Base-by-base conservation (phyloP, 371 early-diverging fungal species). In the Fennellomyces sp. region DNA sequence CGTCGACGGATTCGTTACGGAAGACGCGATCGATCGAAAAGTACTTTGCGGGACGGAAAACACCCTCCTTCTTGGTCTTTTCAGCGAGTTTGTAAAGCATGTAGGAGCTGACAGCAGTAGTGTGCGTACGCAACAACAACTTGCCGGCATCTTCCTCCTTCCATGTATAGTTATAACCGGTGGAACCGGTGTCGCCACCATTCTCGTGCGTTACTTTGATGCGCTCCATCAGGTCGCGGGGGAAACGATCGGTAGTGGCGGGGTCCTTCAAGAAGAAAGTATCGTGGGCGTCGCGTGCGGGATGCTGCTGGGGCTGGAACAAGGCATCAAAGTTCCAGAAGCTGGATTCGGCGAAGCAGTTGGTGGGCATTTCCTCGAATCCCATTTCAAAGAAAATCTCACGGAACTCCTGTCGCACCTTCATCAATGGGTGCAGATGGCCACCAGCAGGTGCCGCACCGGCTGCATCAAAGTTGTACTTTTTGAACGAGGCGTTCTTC, bases 251-350 rank as follows among this genome's bases (percentile, higher is more conserved):
- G 35, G 87, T 83, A 3, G 82, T 87, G 31, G 89, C 90, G 10
- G 99, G 98, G 58, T 93, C 92, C 58, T 86, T 88, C 56, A 99
- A 73, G 86, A 97, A 99, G 87, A 99, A 99, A 33, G 99, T 99
- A 74, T 99, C 99, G 76, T 99, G 99, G 36, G 94, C 88, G 78
- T 99, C 99, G 68, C 99, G 91, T 12, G 99, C 97, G 56, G 99
- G 97, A 79, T 99, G 99, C 75, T 99, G 95, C 83, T 99, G 99
- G 38, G 99, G 99, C 75, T 98, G 98, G 89, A 98, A 99, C 58
- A 99, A 91, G 28, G 98, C 94, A 76, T 99, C 99, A 77, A 99
- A 99, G 84, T 99, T 99, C 99, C 99, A 99, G 91, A 99, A 99
- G 69, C 98, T 95, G 47, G 94, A 93, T 75, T 99, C 99, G 58